phyloP scores from a whole-genome alignment of 345 rosid genomes.

The Stellera chamaejasme region DNA sequence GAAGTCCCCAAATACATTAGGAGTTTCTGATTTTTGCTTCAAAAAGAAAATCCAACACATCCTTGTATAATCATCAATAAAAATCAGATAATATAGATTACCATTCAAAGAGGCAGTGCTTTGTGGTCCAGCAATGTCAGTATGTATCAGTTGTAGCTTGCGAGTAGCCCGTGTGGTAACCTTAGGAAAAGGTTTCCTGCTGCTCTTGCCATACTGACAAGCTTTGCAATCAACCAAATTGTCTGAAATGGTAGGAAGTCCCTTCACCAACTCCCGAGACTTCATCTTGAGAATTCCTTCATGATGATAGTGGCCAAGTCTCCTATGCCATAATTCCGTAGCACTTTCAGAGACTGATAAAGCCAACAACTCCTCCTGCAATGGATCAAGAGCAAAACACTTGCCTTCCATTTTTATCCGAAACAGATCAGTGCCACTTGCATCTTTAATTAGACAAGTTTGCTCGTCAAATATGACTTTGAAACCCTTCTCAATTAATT shows the following conservation, averaged over 20 bases:
- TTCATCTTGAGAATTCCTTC: not conserved
- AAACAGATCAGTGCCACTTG: too few relatives aligned
- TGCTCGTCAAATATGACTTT: too few relatives aligned
- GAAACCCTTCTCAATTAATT: too few relatives aligned
- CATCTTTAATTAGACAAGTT: too few relatives aligned
- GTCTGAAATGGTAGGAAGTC: not conserved
- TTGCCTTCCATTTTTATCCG: too few relatives aligned
- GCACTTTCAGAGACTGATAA: too few relatives aligned
- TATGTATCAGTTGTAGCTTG: not conserved
- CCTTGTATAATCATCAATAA: not conserved
- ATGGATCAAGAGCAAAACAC: too few relatives aligned
- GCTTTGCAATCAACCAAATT: not conserved
- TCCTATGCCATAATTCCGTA: too few relatives aligned
- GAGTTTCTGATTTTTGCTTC: not conserved
- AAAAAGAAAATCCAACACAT: not conserved
- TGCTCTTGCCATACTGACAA: not conserved
- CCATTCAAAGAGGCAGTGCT: not conserved
- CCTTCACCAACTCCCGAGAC: not conserved
- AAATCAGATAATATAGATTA: not conserved
- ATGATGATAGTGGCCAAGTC: constrained; percentile 1
- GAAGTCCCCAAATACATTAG: not conserved
- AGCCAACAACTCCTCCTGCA: too few relatives aligned
- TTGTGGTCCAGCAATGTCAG: not conserved
- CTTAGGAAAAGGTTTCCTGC: not conserved
- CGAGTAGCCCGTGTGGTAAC: not conserved